Evolutionary conservation across 352 stramenopile species (phyloP).

Genomic region (Phytophthora foliorum): DNA sequence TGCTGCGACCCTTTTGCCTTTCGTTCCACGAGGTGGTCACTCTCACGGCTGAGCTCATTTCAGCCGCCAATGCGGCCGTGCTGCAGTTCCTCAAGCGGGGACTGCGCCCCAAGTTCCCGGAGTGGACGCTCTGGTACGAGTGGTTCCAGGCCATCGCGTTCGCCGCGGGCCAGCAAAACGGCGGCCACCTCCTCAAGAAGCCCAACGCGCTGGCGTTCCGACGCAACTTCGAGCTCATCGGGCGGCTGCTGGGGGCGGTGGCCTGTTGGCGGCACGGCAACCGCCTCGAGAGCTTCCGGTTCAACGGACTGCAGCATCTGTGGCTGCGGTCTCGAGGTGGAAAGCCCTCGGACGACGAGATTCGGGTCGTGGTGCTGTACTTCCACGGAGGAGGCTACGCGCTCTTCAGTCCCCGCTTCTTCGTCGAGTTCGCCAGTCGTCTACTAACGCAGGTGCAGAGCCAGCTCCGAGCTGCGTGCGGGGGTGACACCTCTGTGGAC

Average conservation of each 20-base stretch:
- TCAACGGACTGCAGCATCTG: constrained; percentile 60
- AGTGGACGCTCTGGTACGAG: constrained; percentile 57
- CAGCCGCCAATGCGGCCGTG: constrained; percentile 28
- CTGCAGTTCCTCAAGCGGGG: constrained; percentile 38
- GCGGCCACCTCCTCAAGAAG: constrained; percentile 48
- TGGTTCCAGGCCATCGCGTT: constrained; percentile 51
- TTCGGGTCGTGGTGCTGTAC: constrained; percentile 61
- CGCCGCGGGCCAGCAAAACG: constrained; percentile 34
- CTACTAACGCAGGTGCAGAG: constrained; percentile 34
- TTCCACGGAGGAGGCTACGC: constrained; percentile 71
- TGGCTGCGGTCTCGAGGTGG: constrained; percentile 42
- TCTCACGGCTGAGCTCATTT: constrained; percentile 30
- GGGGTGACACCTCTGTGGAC: constrained; percentile 13
- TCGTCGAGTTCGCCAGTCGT: constrained; percentile 56
- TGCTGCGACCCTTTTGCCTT: constrained; percentile 53
- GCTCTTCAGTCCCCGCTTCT: constrained; percentile 63
- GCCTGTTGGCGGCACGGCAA: constrained; percentile 42
- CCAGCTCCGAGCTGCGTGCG: constrained; percentile 18
- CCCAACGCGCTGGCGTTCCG: constrained; percentile 47
- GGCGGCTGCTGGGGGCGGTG: constrained; percentile 34
- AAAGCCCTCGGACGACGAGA: background rate
- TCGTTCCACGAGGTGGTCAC: constrained; percentile 41
- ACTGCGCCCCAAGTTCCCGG: constrained; percentile 39
- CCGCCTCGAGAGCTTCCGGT: constrained; percentile 40
- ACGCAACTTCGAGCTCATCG: constrained; percentile 48